These are phyloP conservation scores for Hysterium pulicare DNA, from an alignment of 2,329 filamentous ascomycete species.

Conservation along the genomic window DNA sequence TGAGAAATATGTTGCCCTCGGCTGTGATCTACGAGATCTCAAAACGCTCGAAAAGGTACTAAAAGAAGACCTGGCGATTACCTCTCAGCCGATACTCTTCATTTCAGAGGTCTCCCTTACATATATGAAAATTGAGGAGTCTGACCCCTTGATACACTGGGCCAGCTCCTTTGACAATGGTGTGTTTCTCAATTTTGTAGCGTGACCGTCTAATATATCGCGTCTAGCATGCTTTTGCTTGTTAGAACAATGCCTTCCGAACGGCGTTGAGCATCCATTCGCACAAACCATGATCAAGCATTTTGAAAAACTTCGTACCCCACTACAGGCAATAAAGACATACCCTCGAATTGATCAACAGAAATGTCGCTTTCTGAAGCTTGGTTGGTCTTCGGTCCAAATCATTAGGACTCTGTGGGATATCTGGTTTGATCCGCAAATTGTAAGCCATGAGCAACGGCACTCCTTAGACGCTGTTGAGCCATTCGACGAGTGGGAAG, in stretches of 20 bases:
- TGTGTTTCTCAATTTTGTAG: slow-evolving; percentile 36
- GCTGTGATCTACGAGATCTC: slow-evolving; percentile 74
- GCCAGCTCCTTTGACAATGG: slow-evolving; percentile 67
- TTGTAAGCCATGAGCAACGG: slow-evolving; percentile 61
- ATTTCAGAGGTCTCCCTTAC: slow-evolving; percentile 88
- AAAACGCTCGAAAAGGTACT: slow-evolving; percentile 59
- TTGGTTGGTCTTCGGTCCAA: slow-evolving; percentile 65
- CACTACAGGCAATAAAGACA: slow-evolving; percentile 67
- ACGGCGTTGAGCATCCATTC: slow-evolving; percentile 76
- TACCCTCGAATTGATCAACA: slow-evolving; percentile 70
- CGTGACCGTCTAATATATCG: slow-evolving; percentile 7
- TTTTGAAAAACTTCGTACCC: slow-evolving; percentile 76
- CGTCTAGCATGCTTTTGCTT: slow-evolving; percentile 72
- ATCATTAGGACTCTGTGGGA: slow-evolving; percentile 77
- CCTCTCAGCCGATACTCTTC: slow-evolving; percentile 66
- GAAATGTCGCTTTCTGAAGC: slow-evolving; percentile 60
- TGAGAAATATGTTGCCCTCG: slow-evolving; percentile 71
- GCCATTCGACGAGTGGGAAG: slow-evolving; percentile 94
- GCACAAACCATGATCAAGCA: slow-evolving; percentile 80
- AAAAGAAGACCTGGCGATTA: slow-evolving; percentile 55
- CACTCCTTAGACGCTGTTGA: slow-evolving; percentile 66
- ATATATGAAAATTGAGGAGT: slow-evolving; percentile 74
- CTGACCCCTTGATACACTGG: slow-evolving; percentile 75
- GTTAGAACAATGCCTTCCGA: slow-evolving; percentile 80
- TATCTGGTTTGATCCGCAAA: slow-evolving; percentile 69